Conservation (phyloP, 495 filamentous ascomycete species). For the Penicillium coffeae region DNA sequence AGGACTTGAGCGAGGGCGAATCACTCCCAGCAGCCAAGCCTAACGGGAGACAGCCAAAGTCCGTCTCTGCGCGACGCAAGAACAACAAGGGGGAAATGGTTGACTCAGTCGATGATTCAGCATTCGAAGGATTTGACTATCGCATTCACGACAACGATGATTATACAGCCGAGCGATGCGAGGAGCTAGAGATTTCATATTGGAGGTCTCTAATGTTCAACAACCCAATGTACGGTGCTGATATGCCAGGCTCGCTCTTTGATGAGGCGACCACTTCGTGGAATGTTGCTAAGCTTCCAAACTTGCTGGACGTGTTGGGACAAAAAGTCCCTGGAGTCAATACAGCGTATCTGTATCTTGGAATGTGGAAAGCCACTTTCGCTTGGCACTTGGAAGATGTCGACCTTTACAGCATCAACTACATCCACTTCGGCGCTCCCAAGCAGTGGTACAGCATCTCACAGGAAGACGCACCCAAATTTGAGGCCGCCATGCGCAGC, state of each 20-base stretch:
- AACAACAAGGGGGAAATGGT: conserved; percentile 69
- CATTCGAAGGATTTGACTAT: conserved; percentile 87
- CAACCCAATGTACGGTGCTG: conserved; percentile 90
- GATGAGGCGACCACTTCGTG: conserved; percentile 78
- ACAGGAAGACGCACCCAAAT: conserved; percentile 87
- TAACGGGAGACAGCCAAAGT: conserved; percentile 53
- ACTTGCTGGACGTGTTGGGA: conserved; percentile 89
- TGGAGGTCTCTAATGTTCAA: conserved; percentile 96
- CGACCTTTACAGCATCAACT: conserved; percentile 99
- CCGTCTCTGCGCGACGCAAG: conserved; percentile 67
- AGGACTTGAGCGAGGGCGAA: conserved; percentile 50
- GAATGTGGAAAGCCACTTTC: conserved; percentile 99
- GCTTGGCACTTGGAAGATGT: conserved; percentile 99
- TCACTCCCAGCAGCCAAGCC: conserved; percentile 42
- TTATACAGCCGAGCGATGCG: conserved; percentile 84
- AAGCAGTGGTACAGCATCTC: conserved; percentile 99
- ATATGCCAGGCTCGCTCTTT: conserved; percentile 96
- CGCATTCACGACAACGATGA: conserved; percentile 75
- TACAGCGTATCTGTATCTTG: conserved; percentile 95
- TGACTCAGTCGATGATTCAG: conserved; percentile 74
- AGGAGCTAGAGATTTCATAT: conserved; percentile 88
- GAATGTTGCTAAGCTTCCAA: conserved; percentile 93
- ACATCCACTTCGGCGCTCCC: conserved; percentile 96
- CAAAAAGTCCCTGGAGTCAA: conserved; percentile 96
- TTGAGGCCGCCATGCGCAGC: conserved; percentile 92